A percentile compares a stretch with the other conserved stretches of the same genome.
These are phyloP conservation scores for Claviceps africana DNA, from an alignment of 2,329 filamentous ascomycete species.

Conservation along the genomic window DNA sequence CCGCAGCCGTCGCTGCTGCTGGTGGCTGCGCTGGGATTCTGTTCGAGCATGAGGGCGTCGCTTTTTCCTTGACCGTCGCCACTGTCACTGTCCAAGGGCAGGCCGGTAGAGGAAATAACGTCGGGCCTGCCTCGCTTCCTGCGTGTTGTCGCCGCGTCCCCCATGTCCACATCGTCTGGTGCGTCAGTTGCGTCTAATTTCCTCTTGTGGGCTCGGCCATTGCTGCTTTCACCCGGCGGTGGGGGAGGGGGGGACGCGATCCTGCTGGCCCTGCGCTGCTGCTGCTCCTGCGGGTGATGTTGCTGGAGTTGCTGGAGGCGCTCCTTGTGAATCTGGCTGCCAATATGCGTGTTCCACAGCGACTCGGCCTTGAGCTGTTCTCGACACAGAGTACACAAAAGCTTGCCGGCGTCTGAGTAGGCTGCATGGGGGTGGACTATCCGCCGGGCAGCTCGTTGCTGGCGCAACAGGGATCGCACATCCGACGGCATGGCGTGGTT, in stretches of 20 bases:
- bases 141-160: conserved; percentile 16
- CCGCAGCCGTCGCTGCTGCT: too few relatives aligned
- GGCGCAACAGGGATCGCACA: conserved; percentile 64
- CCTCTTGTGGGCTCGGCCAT: conserved; percentile 16
- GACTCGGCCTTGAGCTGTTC: conserved; percentile 50
- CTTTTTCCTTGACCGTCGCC: conserved; percentile 7
- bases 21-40: conserved; percentile 9
- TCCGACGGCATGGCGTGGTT: conserved; percentile 48
- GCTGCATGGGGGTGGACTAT: conserved; percentile 55
- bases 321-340: conserved; percentile 28
- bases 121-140: conserved; percentile 34
- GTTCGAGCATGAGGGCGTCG: conserved; percentile 9
- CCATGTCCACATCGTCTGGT: conserved; percentile 22
- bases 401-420: conserved; percentile 54
- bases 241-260: conserved; percentile 8
- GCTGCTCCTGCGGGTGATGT: conserved; percentile 10
- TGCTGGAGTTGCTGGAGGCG: conserved; percentile 11
- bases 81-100: neutral
- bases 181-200: conserved; percentile 18
- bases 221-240: conserved; percentile 4
- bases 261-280: conserved; percentile 3
- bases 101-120: conserved; percentile 7
- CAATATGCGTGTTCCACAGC: conserved; percentile 51
- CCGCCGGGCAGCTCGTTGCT: conserved; percentile 59
- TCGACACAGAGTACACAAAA: conserved; percentile 54